A percentile compares a stretch with the other conserved stretches of the same genome.
These are phyloP conservation scores for Eremochloa ophiuroides DNA, from an alignment of 176 grass and related monocot genomes.

Conservation along the genomic window DNA sequence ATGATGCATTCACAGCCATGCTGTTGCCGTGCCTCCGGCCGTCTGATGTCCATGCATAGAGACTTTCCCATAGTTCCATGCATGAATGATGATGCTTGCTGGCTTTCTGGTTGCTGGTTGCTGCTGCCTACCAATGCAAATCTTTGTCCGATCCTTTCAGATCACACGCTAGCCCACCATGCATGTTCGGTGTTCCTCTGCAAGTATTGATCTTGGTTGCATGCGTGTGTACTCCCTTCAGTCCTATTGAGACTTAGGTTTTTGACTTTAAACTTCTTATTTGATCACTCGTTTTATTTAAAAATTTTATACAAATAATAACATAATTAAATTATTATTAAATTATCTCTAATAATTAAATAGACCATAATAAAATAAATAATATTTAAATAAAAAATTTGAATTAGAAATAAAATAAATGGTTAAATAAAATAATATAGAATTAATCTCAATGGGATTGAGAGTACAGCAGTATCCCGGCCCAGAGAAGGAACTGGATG, in stretches of 20 bases:
- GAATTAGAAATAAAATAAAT: no score
- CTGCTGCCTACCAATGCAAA: constrained; percentile 11
- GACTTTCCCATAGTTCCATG: not conserved
- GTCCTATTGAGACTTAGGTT: no score
- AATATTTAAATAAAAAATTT: no score
- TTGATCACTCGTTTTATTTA: no score
- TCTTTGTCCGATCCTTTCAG: constrained; percentile 17
- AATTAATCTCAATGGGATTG: no score
- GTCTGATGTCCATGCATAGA: not conserved
- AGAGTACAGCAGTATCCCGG: not conserved
- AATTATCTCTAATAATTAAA: no score
- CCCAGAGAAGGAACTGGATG: not conserved
- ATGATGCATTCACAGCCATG: constrained; percentile 11
- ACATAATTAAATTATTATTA: no score
- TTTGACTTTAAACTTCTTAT: no score
- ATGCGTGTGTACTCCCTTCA: not conserved
- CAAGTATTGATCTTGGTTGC: not conserved
- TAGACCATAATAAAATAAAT: no score
- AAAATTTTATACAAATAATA: no score
- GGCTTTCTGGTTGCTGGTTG: not conserved
- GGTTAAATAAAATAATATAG: no score
- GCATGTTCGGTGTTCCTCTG: not conserved
- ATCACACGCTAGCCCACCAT: not conserved
- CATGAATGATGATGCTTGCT: not conserved
- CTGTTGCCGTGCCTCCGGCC: not conserved